A percentile compares a stretch with the other conserved stretches of the same genome.
Evolutionary conservation across 2,329 filamentous ascomycete species (phyloP).

Genomic region (Fusarium neocosmosporiellum): DNA sequence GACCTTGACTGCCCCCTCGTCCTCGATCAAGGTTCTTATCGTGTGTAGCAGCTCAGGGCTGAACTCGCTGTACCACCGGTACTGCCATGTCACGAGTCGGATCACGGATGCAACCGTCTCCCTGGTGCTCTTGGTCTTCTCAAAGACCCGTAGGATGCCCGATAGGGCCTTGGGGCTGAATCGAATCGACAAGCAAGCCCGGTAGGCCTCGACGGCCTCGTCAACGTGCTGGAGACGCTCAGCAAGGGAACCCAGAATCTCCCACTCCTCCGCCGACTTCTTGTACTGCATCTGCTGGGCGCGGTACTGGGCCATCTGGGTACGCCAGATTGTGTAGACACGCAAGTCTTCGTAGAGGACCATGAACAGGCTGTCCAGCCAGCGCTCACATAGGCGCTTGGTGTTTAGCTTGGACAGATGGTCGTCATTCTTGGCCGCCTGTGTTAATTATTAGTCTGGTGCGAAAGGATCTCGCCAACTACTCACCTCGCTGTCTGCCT

Average conservation of each 20-base stretch:
- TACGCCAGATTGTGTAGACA: constrained; percentile 99
- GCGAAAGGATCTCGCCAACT: background rate
- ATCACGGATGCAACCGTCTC: constrained; percentile 89
- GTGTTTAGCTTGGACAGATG: constrained; percentile 93
- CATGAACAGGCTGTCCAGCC: constrained; percentile 99
- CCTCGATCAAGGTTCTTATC: constrained; percentile 93
- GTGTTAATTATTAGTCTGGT: constrained; percentile 48
- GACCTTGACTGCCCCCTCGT: constrained; percentile 97
- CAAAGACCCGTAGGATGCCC: constrained; percentile 83
- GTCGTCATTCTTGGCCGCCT: constrained; percentile 74
- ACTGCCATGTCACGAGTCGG: constrained; percentile 95
- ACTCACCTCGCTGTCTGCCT: constrained; percentile 76
- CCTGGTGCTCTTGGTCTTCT: constrained; percentile 80
- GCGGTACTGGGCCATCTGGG: constrained; percentile 94
- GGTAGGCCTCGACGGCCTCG: constrained; percentile 93
- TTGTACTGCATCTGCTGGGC: constrained; percentile 96
- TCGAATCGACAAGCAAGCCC: constrained; percentile 84
- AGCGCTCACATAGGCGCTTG: constrained; percentile 95
- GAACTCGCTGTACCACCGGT: constrained; percentile 99
- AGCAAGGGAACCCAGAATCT: constrained; percentile 92
- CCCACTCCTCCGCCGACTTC: constrained; percentile 97
- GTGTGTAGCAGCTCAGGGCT: constrained; percentile 89
- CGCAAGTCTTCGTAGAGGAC: constrained; percentile 97
- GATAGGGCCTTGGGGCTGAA: constrained; percentile 94
- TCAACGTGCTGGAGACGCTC: constrained; percentile 92